Conservation (phyloP, 2,329 filamentous ascomycete genomes). For the Colletotrichum lindemuthianum region DNA sequence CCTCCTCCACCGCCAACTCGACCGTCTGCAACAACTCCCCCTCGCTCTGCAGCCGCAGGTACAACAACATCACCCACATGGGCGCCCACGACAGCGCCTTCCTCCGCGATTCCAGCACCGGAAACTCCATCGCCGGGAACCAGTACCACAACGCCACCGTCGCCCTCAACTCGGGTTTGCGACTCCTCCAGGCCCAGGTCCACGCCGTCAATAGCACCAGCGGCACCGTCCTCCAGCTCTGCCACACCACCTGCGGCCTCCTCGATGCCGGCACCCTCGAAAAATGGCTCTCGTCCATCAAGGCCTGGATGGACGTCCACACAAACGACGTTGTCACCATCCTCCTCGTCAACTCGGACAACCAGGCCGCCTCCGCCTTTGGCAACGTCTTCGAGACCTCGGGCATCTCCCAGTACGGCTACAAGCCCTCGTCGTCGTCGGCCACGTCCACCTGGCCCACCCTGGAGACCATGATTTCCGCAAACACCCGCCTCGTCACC, state of each 20-base stretch:
- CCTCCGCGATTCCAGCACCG: constrained; percentile 70
- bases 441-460: constrained; percentile 72
- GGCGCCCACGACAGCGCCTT: constrained; percentile 82
- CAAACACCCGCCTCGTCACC: constrained; percentile 72
- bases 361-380: constrained; percentile 64
- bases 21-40: constrained; percentile 85
- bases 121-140: constrained; percentile 73
- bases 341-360: constrained; percentile 76
- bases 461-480: constrained; percentile 73
- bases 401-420: constrained; percentile 71
- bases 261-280: constrained; percentile 75
- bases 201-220: constrained; percentile 65
- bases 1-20: constrained; percentile 42
- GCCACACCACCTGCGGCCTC: constrained; percentile 74
- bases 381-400: constrained; percentile 64
- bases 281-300: constrained; percentile 72
- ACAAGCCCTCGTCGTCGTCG: constrained; percentile 58
- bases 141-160: constrained; percentile 79
- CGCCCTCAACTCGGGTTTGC: constrained; percentile 76
- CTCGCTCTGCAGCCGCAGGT: constrained; percentile 73
- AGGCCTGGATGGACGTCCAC: constrained; percentile 75
- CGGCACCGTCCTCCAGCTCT: constrained; percentile 65
- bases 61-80: constrained; percentile 81
- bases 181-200: constrained; percentile 77
- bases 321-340: constrained; percentile 81